These are phyloP conservation scores for Calophaca sinica DNA, from an alignment of 306 rosid species.

Conservation along the genomic window DNA sequence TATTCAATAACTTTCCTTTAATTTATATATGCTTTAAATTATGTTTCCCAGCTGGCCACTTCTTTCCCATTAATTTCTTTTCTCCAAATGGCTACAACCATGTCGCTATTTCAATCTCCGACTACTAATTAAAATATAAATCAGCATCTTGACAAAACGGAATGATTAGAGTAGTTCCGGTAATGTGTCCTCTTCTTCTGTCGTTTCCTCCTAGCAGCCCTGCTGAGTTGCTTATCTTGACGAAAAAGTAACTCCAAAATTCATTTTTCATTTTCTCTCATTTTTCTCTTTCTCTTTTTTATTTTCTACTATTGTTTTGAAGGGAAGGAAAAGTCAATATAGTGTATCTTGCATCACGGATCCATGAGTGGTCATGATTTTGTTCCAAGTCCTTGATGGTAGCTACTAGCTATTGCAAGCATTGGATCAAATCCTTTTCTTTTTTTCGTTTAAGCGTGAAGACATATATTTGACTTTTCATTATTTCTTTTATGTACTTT, in stretches of 20 bases:
- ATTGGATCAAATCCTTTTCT: slow-evolving; percentile 35
- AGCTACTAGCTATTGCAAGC: slow-evolving; percentile 18
- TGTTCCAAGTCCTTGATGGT: slow-evolving; percentile 29
- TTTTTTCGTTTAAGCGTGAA: background rate
- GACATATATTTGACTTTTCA: slow-evolving; percentile 32
- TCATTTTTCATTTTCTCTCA: slow-evolving; percentile 34
- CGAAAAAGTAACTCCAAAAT: slow-evolving; percentile 51
- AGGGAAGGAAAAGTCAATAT: slow-evolving; percentile 23
- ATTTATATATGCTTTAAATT: slow-evolving; percentile 39
- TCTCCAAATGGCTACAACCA: slow-evolving; percentile 39
- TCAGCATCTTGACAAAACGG: slow-evolving; percentile 25
- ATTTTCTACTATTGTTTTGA: background rate
- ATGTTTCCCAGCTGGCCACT: slow-evolving; percentile 61
- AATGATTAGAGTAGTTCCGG: background rate
- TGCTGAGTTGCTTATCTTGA: slow-evolving; percentile 51
- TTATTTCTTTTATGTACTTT: slow-evolving; percentile 24
- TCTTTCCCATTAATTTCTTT: slow-evolving; percentile 32
- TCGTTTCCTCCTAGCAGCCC: slow-evolving; percentile 37
- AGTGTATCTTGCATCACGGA: slow-evolving; percentile 26
- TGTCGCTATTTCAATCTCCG: slow-evolving; percentile 45
- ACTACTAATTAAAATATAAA: slow-evolving; percentile 48
- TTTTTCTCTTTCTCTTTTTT: background rate
- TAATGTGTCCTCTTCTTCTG: slow-evolving; percentile 32
- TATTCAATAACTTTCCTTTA: slow-evolving; percentile 36
- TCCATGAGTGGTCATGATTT: slow-evolving; percentile 36